Conservation (phyloP, 257 asterid genomes). For the Vinca minor region DNA sequence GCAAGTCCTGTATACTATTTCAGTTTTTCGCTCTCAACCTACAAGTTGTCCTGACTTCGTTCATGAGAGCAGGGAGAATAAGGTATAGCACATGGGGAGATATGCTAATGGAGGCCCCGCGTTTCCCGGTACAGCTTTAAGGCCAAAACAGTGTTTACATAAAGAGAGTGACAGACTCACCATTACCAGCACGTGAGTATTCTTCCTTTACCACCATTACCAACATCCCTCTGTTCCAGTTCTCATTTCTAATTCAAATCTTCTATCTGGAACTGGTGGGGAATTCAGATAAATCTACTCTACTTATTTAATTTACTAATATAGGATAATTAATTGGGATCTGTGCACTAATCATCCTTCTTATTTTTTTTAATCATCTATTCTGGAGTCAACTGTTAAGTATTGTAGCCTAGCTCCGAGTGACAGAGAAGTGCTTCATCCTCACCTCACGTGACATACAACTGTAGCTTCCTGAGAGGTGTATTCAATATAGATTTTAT, state of each 20-base stretch:
- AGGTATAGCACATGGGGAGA: constrained; percentile 27
- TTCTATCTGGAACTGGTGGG: not conserved
- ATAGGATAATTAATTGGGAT: constrained; percentile 30
- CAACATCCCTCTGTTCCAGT: constrained; percentile 19
- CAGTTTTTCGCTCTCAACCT: too few relatives aligned
- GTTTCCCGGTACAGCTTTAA: constrained; percentile 48
- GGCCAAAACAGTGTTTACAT: constrained; percentile 12
- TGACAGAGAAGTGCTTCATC: not conserved
- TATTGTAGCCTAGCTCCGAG: not conserved
- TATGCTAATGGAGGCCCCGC: constrained; percentile 53
- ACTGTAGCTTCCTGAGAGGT: not conserved
- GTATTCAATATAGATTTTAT: too few relatives aligned
- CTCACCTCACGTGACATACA: constrained; percentile 40
- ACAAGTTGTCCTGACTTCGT: too few relatives aligned
- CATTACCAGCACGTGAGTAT: constrained; percentile 60
- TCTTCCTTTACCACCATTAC: constrained; percentile 34
- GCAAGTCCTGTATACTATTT: too few relatives aligned
- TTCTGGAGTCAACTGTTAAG: constrained; percentile 23
- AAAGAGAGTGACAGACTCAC: not conserved
- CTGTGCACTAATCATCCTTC: constrained; percentile 42
- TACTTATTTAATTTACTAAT: not conserved
- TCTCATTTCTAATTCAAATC: not conserved
- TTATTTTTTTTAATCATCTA: constrained; percentile 12
- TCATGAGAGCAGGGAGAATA: not conserved
- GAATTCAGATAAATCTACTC: too few relatives aligned